Percentiles rank a stretch among this genome's conserved stretches.
Conservation (phyloP, 179 eudicot species). For the Spergularia azorica region DNA sequence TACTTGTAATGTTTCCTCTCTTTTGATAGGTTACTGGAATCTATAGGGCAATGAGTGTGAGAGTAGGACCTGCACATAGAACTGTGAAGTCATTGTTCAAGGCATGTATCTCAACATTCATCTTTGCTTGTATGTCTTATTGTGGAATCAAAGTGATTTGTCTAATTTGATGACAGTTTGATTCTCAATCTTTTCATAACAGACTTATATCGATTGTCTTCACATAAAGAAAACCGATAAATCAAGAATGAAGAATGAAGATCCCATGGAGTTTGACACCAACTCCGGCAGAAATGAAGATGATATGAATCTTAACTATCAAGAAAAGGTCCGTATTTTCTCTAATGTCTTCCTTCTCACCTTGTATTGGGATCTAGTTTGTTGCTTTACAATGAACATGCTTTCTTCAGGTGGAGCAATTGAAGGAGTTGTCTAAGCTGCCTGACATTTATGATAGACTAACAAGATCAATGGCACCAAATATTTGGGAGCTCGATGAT, state of each 20-base stretch:
- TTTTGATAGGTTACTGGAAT: slow-evolving; percentile 81
- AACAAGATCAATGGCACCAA: slow-evolving; percentile 92
- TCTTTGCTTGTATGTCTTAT: background rate
- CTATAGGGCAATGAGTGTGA: slow-evolving; percentile 92
- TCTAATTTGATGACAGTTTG: slow-evolving; percentile 5
- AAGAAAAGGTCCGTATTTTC: slow-evolving; percentile 48
- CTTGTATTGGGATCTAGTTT: background rate
- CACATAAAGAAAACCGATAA: slow-evolving; percentile 85
- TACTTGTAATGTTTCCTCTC: slow-evolving; percentile 1
- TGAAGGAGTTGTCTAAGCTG: slow-evolving; percentile 71
- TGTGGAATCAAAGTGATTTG: background rate
- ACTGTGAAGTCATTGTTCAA: slow-evolving; percentile 93
- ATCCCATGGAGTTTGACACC: slow-evolving; percentile 71
- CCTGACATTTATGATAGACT: slow-evolving; percentile 86
- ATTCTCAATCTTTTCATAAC: slow-evolving; percentile 30
- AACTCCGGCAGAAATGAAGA: slow-evolving; percentile 49
- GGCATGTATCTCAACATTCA: slow-evolving; percentile 37
- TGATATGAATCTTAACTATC: slow-evolving; percentile 47
- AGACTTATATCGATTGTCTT: slow-evolving; percentile 96
- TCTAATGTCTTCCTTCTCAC: background rate
- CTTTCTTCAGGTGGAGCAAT: slow-evolving; percentile 56
- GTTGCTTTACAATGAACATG: slow-evolving; percentile 9
- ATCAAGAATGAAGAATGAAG: slow-evolving; percentile 73
- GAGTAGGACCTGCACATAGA: slow-evolving; percentile 92
- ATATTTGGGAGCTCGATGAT: slow-evolving; percentile 98